Evolutionary conservation across 1,284 basidiomycete species (phyloP), one percentile per base, ranked within the genome.

Genomic region (Xerocomus amazonicus): DNA sequence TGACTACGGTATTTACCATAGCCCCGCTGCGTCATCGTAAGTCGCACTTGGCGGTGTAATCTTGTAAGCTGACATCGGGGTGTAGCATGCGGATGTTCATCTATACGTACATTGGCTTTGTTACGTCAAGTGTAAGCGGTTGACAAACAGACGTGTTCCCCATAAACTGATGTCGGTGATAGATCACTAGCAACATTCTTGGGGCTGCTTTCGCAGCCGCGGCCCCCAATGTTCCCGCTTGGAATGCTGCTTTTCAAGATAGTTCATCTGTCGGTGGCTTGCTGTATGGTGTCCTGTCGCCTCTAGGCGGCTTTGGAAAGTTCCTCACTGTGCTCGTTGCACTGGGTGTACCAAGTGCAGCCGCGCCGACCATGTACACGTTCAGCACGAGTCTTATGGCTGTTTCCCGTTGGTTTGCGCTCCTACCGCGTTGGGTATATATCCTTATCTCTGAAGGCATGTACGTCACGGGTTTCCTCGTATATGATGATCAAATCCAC

Each of bases 281-380:
- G 45, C 58, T 90, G 39, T 75, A 74, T 38, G 74, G 79, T 1
- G 73, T 87, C 47, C 68, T 84, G 8, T 59, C 65, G 0, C 75
- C 77, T 6, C 58, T 68, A 2, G 74, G 74, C 0, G 77, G 81
- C 13, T 87, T 87, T 57, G 84, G 84, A 13, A 73, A 75, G 58
- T 78, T 85, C 59, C 61, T 66, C 27, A 63, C 61, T 0, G 77
- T 77, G 31, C 56, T 78, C 19, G 65, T 77, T 27, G 70, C 75
- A 7, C 57, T 79, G 48, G 76, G 73, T 10, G 69, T 78, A 14
- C 73, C 79, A 0, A 77, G 78, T 41, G 73, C 77, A 9, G 75
- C 83, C 57, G 87, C 84, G 9, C 84, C 85, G 3, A 84, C 79
- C 12, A 87, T 90, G 78, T 91, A 91, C 62, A 83, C 83, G 4